A percentile compares a stretch with the other conserved stretches of the same genome.
phyloP scores from a whole-genome alignment of 2,329 filamentous ascomycete species.

The Aspergillus caelatus region DNA sequence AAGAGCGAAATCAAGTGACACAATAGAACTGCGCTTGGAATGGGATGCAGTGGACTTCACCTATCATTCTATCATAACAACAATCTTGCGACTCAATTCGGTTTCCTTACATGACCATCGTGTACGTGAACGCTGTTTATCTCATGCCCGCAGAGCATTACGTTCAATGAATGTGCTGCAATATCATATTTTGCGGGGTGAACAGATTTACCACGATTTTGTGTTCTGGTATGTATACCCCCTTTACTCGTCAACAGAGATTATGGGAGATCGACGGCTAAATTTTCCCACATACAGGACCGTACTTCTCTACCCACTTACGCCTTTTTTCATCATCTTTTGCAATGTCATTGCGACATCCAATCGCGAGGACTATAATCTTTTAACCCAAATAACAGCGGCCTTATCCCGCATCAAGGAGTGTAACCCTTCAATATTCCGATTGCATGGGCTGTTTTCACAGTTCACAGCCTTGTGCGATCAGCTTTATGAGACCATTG shows the following conservation, averaged over 20 bases:
- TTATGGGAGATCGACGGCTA: background rate
- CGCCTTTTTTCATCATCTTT: slow-evolving; percentile 5
- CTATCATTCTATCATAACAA: slow-evolving; percentile 6
- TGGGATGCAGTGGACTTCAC: slow-evolving; percentile 6
- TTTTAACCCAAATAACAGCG: slow-evolving; percentile 1
- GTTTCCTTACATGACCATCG: slow-evolving; percentile 3
- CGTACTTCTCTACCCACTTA: background rate
- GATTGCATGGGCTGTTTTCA: background rate
- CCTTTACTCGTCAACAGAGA: background rate
- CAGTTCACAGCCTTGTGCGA: background rate
- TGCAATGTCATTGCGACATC: slow-evolving; percentile 5
- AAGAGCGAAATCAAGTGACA: background rate
- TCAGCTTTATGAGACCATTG: background rate
- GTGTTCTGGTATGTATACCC: background rate
- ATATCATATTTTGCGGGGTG: background rate
- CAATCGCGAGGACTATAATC: slow-evolving; percentile 1
- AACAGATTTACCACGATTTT: background rate
- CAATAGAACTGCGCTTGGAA: slow-evolving; percentile 1
- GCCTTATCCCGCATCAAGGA: slow-evolving; percentile 5
- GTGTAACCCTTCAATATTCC: background rate
- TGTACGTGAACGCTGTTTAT: background rate
- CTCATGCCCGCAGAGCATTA: background rate
- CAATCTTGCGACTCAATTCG: slow-evolving; percentile 6
- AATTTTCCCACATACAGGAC: background rate
- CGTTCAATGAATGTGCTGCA: background rate